phyloP scores from a whole-genome alignment of 768 basidiomycete genomes.

The Phylloporus sp. region DNA sequence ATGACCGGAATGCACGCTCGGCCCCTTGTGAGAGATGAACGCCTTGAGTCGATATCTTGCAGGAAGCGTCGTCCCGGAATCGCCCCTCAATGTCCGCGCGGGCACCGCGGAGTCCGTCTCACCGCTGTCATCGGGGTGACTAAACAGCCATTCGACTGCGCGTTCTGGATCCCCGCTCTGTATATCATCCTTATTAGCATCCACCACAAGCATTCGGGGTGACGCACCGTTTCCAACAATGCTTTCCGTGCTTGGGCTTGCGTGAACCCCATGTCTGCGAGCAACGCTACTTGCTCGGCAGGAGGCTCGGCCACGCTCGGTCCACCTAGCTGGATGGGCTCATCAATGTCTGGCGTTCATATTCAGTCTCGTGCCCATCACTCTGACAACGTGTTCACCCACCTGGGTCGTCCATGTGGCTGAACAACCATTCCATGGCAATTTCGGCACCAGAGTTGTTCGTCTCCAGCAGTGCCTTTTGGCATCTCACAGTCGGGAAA shows the following conservation, averaged over 20 bases:
- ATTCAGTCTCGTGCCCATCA: not conserved
- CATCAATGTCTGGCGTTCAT: conserved; percentile 74
- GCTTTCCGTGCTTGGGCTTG: conserved; percentile 80
- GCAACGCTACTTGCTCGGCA: conserved; percentile 62
- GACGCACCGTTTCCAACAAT: conserved; percentile 73
- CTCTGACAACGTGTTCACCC: conserved; percentile 4
- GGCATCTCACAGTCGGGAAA: conserved; percentile 79
- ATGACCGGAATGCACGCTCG: conserved; percentile 91
- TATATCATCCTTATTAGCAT: no score
- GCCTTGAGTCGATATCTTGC: conserved; percentile 80
- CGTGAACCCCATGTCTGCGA: conserved; percentile 93
- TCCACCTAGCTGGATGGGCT: conserved; percentile 47
- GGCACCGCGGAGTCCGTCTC: conserved; percentile 37
- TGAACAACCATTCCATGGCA: conserved; percentile 96
- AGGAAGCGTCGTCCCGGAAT: conserved; percentile 59
- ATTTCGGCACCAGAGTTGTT: conserved; percentile 68
- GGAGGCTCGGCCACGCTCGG: conserved; percentile 49
- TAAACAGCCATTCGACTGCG: conserved; percentile 95
- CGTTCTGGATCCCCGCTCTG: conserved; percentile 74
- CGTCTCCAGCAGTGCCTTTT: conserved; percentile 88
- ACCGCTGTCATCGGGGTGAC: conserved; percentile 82
- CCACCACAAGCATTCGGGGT: not conserved
- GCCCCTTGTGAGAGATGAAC: conserved; percentile 96
- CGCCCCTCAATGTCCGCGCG: conserved; percentile 27
- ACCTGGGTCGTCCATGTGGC: conserved; percentile 94